Conservation (phyloP, 345 rosid genomes). For the Salix exigua region DNA sequence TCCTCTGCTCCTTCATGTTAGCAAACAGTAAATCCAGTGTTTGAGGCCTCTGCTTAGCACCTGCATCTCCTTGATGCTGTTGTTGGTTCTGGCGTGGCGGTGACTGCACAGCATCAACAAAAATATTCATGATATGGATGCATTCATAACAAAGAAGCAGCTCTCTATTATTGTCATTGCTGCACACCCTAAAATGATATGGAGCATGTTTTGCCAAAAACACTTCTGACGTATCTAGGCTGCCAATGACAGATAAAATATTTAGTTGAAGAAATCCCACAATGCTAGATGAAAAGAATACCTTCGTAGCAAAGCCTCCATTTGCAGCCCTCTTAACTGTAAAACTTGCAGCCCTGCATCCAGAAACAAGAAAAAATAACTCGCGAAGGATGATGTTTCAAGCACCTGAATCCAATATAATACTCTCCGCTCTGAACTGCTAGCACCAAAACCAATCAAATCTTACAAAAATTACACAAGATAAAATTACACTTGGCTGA, state of each 20-base stretch:
- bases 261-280: background rate
- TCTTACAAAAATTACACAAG: background rate
- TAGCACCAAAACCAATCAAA: background rate
- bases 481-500: background rate
- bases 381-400: background rate
- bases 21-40: conserved; percentile 85
- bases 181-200: background rate
- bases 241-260: background rate
- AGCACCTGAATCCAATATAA: conserved; percentile 5
- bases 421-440: conserved; percentile 5
- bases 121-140: background rate
- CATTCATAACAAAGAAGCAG: background rate
- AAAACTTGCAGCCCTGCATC: conserved; percentile 48
- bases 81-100: conserved; percentile 19
- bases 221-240: background rate
- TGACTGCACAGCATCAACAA: conserved; percentile 4
- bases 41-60: conserved; percentile 51
- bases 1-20: conserved; percentile 74
- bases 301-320: conserved; percentile 51
- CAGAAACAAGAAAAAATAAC: conserved; percentile 17
- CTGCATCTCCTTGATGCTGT: conserved; percentile 29
- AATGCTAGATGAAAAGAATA: conserved; percentile 15
- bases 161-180: background rate
- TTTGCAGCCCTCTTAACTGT: conserved; percentile 37
- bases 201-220: background rate